Percentiles rank a stretch among this genome's conserved stretches.
phyloP scores from a whole-genome alignment of 169 alveolate genomes.

The Cardiosporidium cionae region DNA sequence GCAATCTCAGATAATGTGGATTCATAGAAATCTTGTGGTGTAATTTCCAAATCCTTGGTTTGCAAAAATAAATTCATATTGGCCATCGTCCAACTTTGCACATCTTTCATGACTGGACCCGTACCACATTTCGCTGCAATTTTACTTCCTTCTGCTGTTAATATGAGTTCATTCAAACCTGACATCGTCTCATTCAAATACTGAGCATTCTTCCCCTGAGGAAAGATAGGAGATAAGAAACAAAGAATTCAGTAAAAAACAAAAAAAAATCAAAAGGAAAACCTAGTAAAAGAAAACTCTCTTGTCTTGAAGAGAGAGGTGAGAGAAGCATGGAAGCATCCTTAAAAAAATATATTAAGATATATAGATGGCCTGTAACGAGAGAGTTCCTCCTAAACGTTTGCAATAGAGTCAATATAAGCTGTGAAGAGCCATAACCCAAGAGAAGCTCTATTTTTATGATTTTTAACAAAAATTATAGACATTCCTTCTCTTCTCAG shows the following conservation, averaged over 20 bases:
- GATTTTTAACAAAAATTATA: too few relatives aligned
- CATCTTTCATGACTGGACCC: conserved; percentile 10
- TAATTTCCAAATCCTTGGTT: conserved; percentile 27
- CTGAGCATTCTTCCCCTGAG: conserved; percentile 18
- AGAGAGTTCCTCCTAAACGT: too few relatives aligned
- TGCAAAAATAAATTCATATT: conserved; percentile 4
- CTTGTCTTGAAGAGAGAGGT: too few relatives aligned
- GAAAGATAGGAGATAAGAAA: not conserved
- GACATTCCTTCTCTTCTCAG: too few relatives aligned
- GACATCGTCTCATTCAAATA: conserved; percentile 38
- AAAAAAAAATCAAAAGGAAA: not conserved
- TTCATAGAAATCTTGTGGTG: conserved; percentile 26
- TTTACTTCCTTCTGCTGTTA: conserved; percentile 51
- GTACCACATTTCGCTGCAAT: conserved; percentile 33
- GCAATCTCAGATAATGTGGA: conserved; percentile 24
- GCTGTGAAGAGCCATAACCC: too few relatives aligned
- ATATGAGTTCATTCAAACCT: conserved; percentile 45
- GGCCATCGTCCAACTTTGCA: conserved; percentile 5
- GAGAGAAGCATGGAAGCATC: too few relatives aligned
- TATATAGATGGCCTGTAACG: too few relatives aligned
- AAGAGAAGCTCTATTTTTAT: too few relatives aligned
- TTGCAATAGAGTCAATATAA: too few relatives aligned
- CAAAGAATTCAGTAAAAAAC: not conserved
- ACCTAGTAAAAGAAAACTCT: too few relatives aligned
- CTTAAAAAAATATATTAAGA: too few relatives aligned